phyloP scores from a whole-genome alignment of 1,284 basidiomycete species.

The Apiotrichum akiyoshidainum region DNA sequence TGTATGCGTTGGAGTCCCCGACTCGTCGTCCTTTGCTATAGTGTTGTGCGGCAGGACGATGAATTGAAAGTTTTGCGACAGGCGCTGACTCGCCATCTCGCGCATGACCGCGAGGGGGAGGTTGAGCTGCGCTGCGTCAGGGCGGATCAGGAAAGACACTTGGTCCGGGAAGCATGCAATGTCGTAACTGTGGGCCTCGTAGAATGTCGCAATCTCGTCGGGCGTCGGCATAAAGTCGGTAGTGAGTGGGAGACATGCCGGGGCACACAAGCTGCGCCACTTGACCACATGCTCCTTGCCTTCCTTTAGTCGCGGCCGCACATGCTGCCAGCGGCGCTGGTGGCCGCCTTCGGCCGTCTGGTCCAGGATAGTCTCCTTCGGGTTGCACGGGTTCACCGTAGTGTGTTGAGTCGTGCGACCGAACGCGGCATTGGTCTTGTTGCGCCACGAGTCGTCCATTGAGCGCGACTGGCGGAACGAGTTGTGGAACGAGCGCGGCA shows the following conservation, averaged over 20 bases:
- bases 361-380: constrained; percentile 19
- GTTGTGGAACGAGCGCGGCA: constrained; percentile 18
- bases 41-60: constrained; percentile 56
- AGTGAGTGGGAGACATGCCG: constrained; percentile 84
- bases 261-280: constrained; percentile 81
- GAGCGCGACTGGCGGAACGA: constrained; percentile 24
- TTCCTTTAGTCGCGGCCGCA: constrained; percentile 69
- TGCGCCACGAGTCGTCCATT: constrained; percentile 40
- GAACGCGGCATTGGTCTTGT: constrained; percentile 31
- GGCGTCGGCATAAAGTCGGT: constrained; percentile 81
- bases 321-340: constrained; percentile 82
- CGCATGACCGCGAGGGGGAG: constrained; percentile 82
- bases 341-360: constrained; percentile 52
- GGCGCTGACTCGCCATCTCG: constrained; percentile 86
- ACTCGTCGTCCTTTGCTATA: constrained; percentile 15
- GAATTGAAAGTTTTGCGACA: constrained; percentile 93
- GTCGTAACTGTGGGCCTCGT: constrained; percentile 64
- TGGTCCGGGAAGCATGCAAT: constrained; percentile 50
- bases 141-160: constrained; percentile 62
- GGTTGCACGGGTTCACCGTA: constrained; percentile 49
- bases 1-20: constrained; percentile 16
- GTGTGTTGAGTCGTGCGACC: constrained; percentile 38
- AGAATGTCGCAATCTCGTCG: constrained; percentile 71
- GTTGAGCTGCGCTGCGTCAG: constrained; percentile 52
- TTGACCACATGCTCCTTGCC: constrained; percentile 75